Evolutionary conservation across 257 asterid genomes (phyloP).

Genomic region (Jacaranda copaia): DNA sequence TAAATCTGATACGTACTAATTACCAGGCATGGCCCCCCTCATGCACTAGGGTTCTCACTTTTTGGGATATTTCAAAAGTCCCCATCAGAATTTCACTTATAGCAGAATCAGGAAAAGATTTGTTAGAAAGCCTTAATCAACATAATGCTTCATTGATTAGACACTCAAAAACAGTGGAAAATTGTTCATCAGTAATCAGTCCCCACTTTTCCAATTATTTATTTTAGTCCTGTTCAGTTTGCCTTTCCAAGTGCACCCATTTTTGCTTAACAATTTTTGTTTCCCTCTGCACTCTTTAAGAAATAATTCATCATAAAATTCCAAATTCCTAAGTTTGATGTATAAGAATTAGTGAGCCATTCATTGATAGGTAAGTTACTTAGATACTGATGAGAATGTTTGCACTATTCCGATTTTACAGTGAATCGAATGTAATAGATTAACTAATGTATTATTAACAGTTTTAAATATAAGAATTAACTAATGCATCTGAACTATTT

Average conservation of each 20-base stretch:
- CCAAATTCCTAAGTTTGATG: neutral
- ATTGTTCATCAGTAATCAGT: neutral
- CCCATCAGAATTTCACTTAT: slow-evolving; percentile 27
- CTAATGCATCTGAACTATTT: no score
- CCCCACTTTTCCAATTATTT: slow-evolving; percentile 34
- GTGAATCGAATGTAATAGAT: no score
- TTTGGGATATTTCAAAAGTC: slow-evolving; percentile 26
- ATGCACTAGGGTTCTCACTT: slow-evolving; percentile 25
- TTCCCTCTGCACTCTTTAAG: neutral
- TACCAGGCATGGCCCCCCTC: slow-evolving; percentile 19
- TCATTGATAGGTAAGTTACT: no score
- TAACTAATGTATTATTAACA: no score
- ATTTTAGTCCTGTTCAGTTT: neutral
- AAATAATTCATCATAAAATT: neutral
- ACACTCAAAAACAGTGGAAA: neutral
- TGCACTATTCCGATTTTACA: neutral
- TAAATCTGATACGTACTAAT: neutral
- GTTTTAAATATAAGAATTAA: no score
- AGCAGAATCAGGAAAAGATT: slow-evolving; percentile 42
- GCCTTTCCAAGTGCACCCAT: slow-evolving; percentile 1
- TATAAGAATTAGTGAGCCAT: no score
- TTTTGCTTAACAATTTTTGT: neutral
- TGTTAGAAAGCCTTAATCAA: slow-evolving; percentile 34
- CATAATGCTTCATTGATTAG: slow-evolving; percentile 39
- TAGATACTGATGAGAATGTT: neutral